Base-by-base conservation (phyloP, 2,329 filamentous ascomycete species). In the Fusarium citri region DNA sequence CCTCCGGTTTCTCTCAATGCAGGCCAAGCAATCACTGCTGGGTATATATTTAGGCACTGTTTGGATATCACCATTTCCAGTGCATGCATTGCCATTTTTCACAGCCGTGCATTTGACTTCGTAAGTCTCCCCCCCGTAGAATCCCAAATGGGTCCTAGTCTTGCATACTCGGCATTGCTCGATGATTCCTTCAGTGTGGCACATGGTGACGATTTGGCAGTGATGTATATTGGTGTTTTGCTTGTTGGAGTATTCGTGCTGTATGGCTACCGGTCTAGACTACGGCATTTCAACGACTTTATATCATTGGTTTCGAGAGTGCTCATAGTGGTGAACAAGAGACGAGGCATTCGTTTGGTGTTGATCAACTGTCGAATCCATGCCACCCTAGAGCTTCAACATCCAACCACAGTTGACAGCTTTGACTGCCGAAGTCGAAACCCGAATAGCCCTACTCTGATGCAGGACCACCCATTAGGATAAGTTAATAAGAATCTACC, bases 391-490 rank as follows among this genome's bases (percentile, higher is more conserved):
- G 20, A 57, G 16, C 25, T 53, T 28, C 30, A 41, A 40, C 30
- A 41, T 34, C 12, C 22, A 25, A 34, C 58, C 22, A 20, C n/a
- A 10, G 26, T 53, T 48, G 31, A 43, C 51, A 64, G 45, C 25
- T 34, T 37, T n/a, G 30, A 66, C 30, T 61, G 55, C 63, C 60
- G 62, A 66, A 55, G 28, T 41, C 34, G 49, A 61, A 41, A 42
- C 61, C 53, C 37, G 55, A 48, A 53, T 8, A 48, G 47, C 22
- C 30, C 54, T 45, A 48, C 37, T 41, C 30, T 41, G 43, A 55
- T 61, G 63, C 48, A 66, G 25, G 55, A 20, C 18, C 48, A 46
- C 37, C 55, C 55, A 50, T 66, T 45, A 25, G 63, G 55, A 40
- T 25, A 59, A 25, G 42, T 47, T 16, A 49, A 34, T 22, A 43